Base-by-base conservation (phyloP, 1,139 yeast genomes). In the Magnusiomyces paraingens region DNA sequence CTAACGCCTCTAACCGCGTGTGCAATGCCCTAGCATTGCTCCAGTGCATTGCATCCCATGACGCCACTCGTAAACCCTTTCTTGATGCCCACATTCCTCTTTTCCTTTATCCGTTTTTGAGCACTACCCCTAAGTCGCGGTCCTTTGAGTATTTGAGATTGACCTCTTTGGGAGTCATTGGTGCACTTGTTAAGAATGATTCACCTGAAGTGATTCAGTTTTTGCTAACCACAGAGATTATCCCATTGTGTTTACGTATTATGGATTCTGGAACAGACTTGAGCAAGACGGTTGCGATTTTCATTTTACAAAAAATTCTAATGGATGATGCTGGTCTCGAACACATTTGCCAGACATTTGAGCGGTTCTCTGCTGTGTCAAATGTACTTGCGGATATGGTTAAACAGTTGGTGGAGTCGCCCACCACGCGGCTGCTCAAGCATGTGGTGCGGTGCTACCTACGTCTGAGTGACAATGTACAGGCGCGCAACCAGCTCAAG, bases 31-130 rank as follows among this genome's bases (percentile, higher is more conserved):
- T 93, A 63, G 98, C 97, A 6, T 77, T 93, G 52, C 76, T 93
- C 61, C 99, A 93, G 69, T 93, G 99, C 71, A 96, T 93, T 51
- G 99, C 99, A 1, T 87, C 96, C 0, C 96, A 93, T 66, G 84
- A 85, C 46, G 95, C 88, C 61, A 93, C 98, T 0, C 81, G 96
- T 66, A 83, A 83, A 29, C 78, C 85, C 54, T 91, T 93, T 63
- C 74, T 93, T 58, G 84, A 82, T 67, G 97, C 98, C 1, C 96
- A 93, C 64, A 82, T 93, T 56, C 97, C 98, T 45, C 76, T 93
- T 55, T 93, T 90, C 65, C 76, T 93, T 57, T 93, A 93, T 70
- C 99, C 99, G 21, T 93, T 93, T 65, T 77, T 93, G 66, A 89
- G 90, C 63, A 91, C 98, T 3, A 87, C 88, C 59, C 88, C 96